Evolutionary conservation across 192 early-diverging fungal species (phyloP), one percentile per base, ranked within the genome.

Genomic region (Cladochytrium replicatum): DNA sequence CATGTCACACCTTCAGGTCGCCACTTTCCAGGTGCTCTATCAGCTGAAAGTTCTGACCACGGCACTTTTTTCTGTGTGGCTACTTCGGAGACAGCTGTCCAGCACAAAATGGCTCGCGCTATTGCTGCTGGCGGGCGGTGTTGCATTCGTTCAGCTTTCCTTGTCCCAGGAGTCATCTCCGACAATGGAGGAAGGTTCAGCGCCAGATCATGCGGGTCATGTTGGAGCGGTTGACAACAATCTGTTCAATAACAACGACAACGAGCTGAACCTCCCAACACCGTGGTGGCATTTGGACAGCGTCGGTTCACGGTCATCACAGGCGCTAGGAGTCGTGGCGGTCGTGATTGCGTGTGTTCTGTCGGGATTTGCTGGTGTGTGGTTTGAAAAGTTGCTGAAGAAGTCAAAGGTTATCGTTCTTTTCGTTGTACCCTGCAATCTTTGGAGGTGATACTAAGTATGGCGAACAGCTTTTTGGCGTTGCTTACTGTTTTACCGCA

Each of bases 361-460:
- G 15, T 95, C 91, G 11, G 95, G 95, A 17, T 63, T 96, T 17
- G 92, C 95, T 2, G 95, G 95, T 38, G 95, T 98, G 2, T 98
- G 93, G n/a, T 98, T 98, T 77, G 95, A 98, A 74, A 94, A 92
- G 69, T 87, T 99, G 26, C 74, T 99, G 37, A 99, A 99, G 67
- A 84, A 82, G 17, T 70, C 82, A 24, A 71, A 83, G 32, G 70
- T 80, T n/a, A n/a, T n/a, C n/a, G n/a, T n/a, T n/a, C n/a, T n/a
- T n/a, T n/a, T n/a, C n/a, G n/a, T n/a, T n/a, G n/a, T n/a, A n/a
- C n/a, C n/a, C n/a, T n/a, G n/a, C n/a, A n/a, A n/a, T n/a, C n/a
- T n/a, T n/a, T n/a, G n/a, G n/a, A n/a, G n/a, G n/a, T n/a, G n/a
- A n/a, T n/a, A n/a, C n/a, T n/a, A n/a, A n/a, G n/a, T n/a, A n/a